Percentiles rank a stretch among this genome's conserved stretches.
These are phyloP conservation scores for Cryptococcus sp. DNA, from an alignment of 1,284 basidiomycete species.

Conservation along the genomic window DNA sequence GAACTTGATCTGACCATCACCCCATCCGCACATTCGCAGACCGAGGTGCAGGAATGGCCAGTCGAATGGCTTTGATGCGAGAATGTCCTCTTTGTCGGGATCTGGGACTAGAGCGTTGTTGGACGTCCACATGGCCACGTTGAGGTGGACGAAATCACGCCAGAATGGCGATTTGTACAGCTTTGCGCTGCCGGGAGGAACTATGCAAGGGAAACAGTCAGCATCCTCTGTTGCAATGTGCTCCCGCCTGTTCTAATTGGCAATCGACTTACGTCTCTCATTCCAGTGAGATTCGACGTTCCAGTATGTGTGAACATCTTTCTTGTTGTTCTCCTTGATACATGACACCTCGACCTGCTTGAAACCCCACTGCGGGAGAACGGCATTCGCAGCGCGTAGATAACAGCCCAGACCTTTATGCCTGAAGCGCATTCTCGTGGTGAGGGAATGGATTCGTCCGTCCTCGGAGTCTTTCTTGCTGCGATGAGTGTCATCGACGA, in stretches of 20 bases:
- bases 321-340: slow-evolving; percentile 80
- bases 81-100: slow-evolving; percentile 95
- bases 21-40: slow-evolving; percentile 97
- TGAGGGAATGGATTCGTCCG: slow-evolving; percentile 79
- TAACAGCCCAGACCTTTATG: slow-evolving; percentile 83
- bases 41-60: slow-evolving; percentile 92
- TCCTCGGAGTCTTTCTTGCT: slow-evolving; percentile 60
- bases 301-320: slow-evolving; percentile 90
- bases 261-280: slow-evolving; percentile 68
- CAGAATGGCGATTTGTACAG: slow-evolving; percentile 90
- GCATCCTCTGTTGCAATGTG: neutral
- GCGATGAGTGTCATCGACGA: slow-evolving; percentile 82
- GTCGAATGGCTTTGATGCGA: slow-evolving; percentile 87
- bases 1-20: slow-evolving; percentile 82
- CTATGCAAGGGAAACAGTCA: slow-evolving; percentile 54
- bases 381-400: slow-evolving; percentile 81
- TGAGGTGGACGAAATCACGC: slow-evolving; percentile 96
- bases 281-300: slow-evolving; percentile 99
- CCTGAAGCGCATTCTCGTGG: slow-evolving; percentile 82
- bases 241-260: no score
- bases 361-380: slow-evolving; percentile 97
- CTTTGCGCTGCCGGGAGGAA: slow-evolving; percentile 78
- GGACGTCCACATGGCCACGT: slow-evolving; percentile 99
- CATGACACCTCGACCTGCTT: slow-evolving; percentile 98
- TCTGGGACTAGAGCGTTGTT: slow-evolving; percentile 98